These are phyloP conservation scores for Thielaviopsis punctulata DNA, from an alignment of 2,329 filamentous ascomycete species.

Conservation along the genomic window DNA sequence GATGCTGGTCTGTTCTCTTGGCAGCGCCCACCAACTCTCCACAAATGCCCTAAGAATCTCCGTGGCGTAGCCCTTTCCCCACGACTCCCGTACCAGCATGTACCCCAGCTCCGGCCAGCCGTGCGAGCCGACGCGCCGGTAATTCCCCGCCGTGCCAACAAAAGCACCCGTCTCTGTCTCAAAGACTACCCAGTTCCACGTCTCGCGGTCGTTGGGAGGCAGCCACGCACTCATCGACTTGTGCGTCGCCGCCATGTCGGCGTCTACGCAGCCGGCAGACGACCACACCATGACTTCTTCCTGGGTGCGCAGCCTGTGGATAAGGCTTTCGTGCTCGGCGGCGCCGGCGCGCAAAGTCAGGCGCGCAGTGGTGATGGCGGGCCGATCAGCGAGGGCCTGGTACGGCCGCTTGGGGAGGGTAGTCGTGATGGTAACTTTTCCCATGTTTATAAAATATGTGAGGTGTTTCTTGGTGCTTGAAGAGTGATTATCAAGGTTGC, in stretches of 20 bases:
- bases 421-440: slow-evolving; percentile 27
- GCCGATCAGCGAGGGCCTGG: slow-evolving; percentile 23
- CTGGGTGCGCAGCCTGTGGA: slow-evolving; percentile 37
- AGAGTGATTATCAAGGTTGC: not conserved
- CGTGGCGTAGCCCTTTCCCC: slow-evolving; percentile 39
- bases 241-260: slow-evolving; percentile 26
- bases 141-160: slow-evolving; percentile 32
- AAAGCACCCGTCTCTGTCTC: slow-evolving; percentile 30
- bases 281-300: slow-evolving; percentile 48
- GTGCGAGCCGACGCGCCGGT: slow-evolving; percentile 19
- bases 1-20: slow-evolving; percentile 27
- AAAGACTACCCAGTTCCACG: slow-evolving; percentile 40
- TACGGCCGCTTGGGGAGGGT: slow-evolving; percentile 27
- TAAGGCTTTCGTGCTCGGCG: slow-evolving; percentile 30
- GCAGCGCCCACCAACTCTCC: slow-evolving; percentile 30
- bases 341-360: slow-evolving; percentile 35
- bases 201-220: slow-evolving; percentile 30
- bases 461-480: not conserved
- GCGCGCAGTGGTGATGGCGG: slow-evolving; percentile 30
- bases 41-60: slow-evolving; percentile 35
- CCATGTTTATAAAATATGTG: slow-evolving; percentile 10
- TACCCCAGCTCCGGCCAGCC: slow-evolving; percentile 45
- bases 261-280: slow-evolving; percentile 24
- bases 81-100: slow-evolving; percentile 33
- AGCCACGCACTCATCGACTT: slow-evolving; percentile 24